Evolutionary conservation across 2,329 filamentous ascomycete species (phyloP), one percentile per base, ranked within the genome.

Genomic region (Aureobasidium sp.): DNA sequence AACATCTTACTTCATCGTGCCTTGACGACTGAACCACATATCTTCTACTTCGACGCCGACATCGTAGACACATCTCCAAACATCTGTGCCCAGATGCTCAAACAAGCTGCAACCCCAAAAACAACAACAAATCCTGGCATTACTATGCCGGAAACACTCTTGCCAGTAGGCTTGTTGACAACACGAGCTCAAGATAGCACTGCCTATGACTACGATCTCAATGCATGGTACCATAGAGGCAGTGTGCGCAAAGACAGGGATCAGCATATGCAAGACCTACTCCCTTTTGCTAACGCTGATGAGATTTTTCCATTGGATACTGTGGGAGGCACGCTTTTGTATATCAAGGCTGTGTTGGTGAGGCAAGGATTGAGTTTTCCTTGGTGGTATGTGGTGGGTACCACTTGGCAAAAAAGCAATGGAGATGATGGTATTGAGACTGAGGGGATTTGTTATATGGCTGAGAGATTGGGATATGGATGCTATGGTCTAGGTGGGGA

Each of bases 351-450:
- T 3, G 64, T 66, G 5, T 61, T 75, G 4, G 63, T 76, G 11
- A 64, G 71, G 7, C 69, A 72, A 45, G 73, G 73, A 3, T 63
- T 75, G 29, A 66, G 64, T 5, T 75, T 74, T 55, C 73, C 74
- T 5, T 67, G 69, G 10, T 71, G 66, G 37, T 70, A 72, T 47
- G 66, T 73, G 8, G 68, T 73, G 11, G 72, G 73, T n/a, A 71
- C 72, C 8, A 71, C 69, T 2, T 75, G 72, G 72, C 65, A 66
- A 10, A 68, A 68, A 39, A 39, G 14, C 1, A 67, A 72, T 5
- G 74, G 73, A 6, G 72, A 68, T 67, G 68, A 71, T 16, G 74
- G 73, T 1, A 68, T 75, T 27, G 73, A 75, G 65, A 72, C 73
- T 3, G 73, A 76, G 58, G 73, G 74, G 0, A 63, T 76, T 21